A percentile compares a stretch with the other conserved stretches of the same genome.
Evolutionary conservation across 129 eudicot species (phyloP).

Genomic region (Helianthus annuus): DNA sequence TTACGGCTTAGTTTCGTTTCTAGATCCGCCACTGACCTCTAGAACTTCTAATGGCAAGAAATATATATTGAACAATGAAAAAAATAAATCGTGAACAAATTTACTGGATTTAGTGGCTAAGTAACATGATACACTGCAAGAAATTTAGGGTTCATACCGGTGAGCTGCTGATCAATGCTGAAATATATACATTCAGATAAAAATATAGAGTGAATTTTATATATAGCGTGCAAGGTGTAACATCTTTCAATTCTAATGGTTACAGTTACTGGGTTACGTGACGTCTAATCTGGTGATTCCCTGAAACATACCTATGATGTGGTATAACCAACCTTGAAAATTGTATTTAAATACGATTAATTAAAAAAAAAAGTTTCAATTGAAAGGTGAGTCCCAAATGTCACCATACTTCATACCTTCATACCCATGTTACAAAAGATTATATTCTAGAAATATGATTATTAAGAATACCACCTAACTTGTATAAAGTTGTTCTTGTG

Average conservation of each 20-base stretch:
- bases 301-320: not conserved
- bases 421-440: too few species aligned
- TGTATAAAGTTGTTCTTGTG: too few species aligned
- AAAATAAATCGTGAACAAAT: not conserved
- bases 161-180: not conserved
- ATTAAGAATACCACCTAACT: too few species aligned
- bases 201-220: not conserved
- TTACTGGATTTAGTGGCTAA: not conserved
- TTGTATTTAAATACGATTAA: not conserved
- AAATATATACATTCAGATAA: not conserved
- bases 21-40: too few species aligned
- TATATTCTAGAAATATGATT: too few species aligned
- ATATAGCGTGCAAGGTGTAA: not conserved
- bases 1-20: too few species aligned
- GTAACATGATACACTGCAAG: not conserved
- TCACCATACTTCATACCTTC: too few species aligned
- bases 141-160: not conserved
- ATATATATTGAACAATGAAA: not conserved
- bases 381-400: too few species aligned
- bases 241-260: not conserved
- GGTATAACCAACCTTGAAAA: conserved; percentile 1
- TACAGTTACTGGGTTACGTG: not conserved
- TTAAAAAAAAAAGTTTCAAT: too few species aligned
- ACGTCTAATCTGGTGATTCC: not conserved
- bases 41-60: too few species aligned